Evolutionary conservation across 345 rosid genomes (phyloP).

Genomic region (Excoecaria cochinchinensis): DNA sequence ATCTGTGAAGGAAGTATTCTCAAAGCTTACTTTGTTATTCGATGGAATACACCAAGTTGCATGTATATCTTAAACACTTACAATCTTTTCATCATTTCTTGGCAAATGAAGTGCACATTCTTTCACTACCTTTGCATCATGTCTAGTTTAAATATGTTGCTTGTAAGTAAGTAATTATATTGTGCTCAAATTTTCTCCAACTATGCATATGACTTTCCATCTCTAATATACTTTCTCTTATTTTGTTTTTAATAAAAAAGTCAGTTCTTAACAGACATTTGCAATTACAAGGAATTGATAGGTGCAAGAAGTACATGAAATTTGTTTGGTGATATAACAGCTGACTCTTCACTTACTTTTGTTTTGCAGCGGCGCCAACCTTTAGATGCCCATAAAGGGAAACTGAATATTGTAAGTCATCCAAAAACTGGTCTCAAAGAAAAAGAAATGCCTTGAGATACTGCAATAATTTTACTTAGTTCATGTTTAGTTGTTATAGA

Average conservation of each 20-base stretch:
- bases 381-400: conserved; percentile 53
- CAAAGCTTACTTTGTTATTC: too few species aligned
- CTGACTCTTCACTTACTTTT: conserved; percentile 5
- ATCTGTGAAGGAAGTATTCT: not conserved
- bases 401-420: conserved; percentile 60
- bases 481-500: not conserved
- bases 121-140: not conserved
- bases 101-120: too few species aligned
- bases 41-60: too few species aligned
- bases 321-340: not conserved
- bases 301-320: not conserved
- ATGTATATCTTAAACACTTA: too few species aligned
- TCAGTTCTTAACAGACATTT: not conserved
- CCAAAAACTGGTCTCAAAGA: not conserved
- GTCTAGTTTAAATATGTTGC: not conserved
- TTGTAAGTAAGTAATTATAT: not conserved
- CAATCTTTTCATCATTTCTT: too few species aligned
- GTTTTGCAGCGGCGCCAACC: conserved; percentile 69
- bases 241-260: not conserved
- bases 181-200: conserved; percentile 5
- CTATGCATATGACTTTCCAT: not conserved
- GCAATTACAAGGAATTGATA: not conserved
- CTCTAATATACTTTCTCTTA: not conserved
- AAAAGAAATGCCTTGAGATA: not conserved
- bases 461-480: too few species aligned